Evolutionary conservation across 2,329 filamentous ascomycete genomes (phyloP).

Genomic region (Microdochium nivale): DNA sequence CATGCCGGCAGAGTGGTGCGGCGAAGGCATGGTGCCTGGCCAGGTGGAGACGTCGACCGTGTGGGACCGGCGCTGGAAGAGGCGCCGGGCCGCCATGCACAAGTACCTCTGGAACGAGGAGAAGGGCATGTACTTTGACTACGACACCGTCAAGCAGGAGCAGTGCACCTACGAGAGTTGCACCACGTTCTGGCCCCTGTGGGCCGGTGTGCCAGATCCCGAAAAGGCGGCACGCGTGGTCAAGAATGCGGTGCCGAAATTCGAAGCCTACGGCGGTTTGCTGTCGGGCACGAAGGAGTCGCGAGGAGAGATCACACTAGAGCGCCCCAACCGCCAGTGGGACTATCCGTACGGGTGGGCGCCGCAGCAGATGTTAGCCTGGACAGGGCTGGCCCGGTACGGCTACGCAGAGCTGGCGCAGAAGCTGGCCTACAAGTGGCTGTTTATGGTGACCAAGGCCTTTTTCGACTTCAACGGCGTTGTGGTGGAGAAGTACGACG

Average conservation of each 20-base stretch:
- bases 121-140: slow-evolving; percentile 96
- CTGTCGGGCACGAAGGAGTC: slow-evolving; percentile 86
- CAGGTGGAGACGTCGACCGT: slow-evolving; percentile 72
- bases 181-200: slow-evolving; percentile 96
- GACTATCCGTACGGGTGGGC: slow-evolving; percentile 98
- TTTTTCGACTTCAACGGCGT: slow-evolving; percentile 98
- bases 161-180: slow-evolving; percentile 81
- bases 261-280: slow-evolving; percentile 82
- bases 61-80: slow-evolving; percentile 85
- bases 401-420: slow-evolving; percentile 87
- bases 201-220: slow-evolving; percentile 82
- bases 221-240: slow-evolving; percentile 82
- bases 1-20: slow-evolving; percentile 78
- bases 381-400: slow-evolving; percentile 86
- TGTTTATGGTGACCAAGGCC: slow-evolving; percentile 97
- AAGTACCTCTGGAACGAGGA: slow-evolving; percentile 90
- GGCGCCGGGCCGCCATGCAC: slow-evolving; percentile 77
- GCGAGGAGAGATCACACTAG: slow-evolving; percentile 68
- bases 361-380: slow-evolving; percentile 95
- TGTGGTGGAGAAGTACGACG: slow-evolving; percentile 98
- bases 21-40: slow-evolving; percentile 55
- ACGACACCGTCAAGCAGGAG: slow-evolving; percentile 75
- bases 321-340: slow-evolving; percentile 93
- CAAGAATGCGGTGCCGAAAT: slow-evolving; percentile 69
- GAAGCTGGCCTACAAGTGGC: slow-evolving; percentile 87